phyloP scores from a whole-genome alignment of 805 yeast species.

The Komagataella ulmi region DNA sequence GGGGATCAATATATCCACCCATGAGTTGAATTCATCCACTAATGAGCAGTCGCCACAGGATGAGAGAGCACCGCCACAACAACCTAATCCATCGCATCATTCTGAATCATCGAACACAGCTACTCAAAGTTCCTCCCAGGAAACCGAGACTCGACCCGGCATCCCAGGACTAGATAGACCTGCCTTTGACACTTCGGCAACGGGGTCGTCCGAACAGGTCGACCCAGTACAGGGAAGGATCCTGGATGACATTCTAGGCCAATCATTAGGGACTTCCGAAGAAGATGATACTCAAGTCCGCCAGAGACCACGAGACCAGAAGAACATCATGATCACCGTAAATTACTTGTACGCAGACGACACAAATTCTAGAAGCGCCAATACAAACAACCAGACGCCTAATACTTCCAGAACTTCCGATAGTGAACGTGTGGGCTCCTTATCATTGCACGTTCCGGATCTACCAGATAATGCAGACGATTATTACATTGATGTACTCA shows the following conservation, averaged over 20 bases:
- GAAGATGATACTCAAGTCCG: neutral
- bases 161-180: slow-evolving; percentile 21
- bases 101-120: neutral
- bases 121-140: neutral
- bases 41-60: neutral
- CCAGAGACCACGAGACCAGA: slow-evolving; percentile 6
- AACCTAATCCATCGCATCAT: neutral
- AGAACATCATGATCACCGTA: slow-evolving; percentile 26
- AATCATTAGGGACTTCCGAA: neutral
- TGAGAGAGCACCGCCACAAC: neutral
- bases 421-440: slow-evolving; percentile 36
- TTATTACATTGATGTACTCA: slow-evolving; percentile 43
- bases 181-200: slow-evolving; percentile 20
- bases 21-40: neutral
- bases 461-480: slow-evolving; percentile 46
- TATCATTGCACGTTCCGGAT: slow-evolving; percentile 56
- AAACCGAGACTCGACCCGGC: slow-evolving; percentile 3
- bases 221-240: slow-evolving; percentile 3
- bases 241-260: neutral
- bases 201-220: slow-evolving; percentile 14
- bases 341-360: slow-evolving; percentile 19
- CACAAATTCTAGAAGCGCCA: slow-evolving; percentile 2
- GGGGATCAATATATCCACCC: neutral
- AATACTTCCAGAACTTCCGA: slow-evolving; percentile 6
- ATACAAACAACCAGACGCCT: slow-evolving; percentile 11